phyloP scores from a whole-genome alignment of 345 rosid genomes.

The Mallotus nudiflorus region DNA sequence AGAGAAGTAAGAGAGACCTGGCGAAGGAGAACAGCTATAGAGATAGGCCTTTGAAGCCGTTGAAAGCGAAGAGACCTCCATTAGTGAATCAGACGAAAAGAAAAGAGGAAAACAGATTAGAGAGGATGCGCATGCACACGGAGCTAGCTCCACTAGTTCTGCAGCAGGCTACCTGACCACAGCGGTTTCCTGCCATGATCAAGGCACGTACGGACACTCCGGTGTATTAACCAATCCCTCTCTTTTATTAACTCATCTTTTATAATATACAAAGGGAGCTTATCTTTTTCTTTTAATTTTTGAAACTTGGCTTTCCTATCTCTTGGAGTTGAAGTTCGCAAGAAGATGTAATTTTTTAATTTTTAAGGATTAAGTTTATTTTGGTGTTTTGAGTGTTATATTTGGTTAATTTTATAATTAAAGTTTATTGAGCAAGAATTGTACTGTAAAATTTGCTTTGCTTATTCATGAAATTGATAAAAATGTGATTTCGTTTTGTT shows the following conservation, averaged over 20 bases:
- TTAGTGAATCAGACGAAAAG: slow-evolving; percentile 12
- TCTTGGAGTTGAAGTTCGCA: slow-evolving; percentile 81
- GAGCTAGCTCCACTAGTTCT: too few species aligned
- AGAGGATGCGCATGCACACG: too few species aligned
- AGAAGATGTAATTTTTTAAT: slow-evolving; percentile 61
- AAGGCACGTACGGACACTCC: too few species aligned
- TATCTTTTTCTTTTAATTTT: too few species aligned
- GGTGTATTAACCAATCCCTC: too few species aligned
- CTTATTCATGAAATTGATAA: neutral
- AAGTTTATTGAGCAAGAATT: neutral
- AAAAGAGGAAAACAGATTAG: too few species aligned
- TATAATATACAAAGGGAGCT: too few species aligned
- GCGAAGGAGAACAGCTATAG: slow-evolving; percentile 27
- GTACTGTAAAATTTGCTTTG: neutral
- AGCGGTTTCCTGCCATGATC: too few species aligned
- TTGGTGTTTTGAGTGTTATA: neutral
- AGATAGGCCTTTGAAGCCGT: slow-evolving; percentile 26
- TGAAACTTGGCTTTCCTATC: too few species aligned
- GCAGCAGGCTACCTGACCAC: too few species aligned
- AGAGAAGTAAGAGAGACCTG: slow-evolving; percentile 44
- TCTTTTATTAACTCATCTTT: too few species aligned
- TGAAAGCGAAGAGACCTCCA: slow-evolving; percentile 51
- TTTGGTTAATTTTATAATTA: neutral
- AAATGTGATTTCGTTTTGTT: neutral
- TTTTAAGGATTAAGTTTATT: neutral